Base-by-base conservation (phyloP, 1,139 yeast genomes). In the Candida glucosophila region DNA sequence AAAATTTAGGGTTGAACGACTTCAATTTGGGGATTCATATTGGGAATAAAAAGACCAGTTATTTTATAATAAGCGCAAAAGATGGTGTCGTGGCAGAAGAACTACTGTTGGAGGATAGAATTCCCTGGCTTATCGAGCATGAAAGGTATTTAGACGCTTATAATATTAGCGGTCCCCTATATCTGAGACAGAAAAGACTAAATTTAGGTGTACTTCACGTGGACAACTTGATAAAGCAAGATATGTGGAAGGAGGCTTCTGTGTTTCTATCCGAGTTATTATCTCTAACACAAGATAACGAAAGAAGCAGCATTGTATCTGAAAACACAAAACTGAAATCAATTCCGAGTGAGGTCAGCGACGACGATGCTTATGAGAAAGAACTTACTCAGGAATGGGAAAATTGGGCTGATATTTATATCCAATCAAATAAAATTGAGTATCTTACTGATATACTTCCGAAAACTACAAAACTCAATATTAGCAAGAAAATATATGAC, bases 51-150 rank as follows among this genome's bases (percentile, higher is more conserved):
- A 32, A 36, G 1, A 57, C 69, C 1, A 56, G 62, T 22, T 83
- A 80, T 55, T 80, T 66, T 37, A 62, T 90, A 12, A 62, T 88
- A 5, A 76, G 92, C 46, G 85, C 95, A 0, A 73, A 73, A 28
- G 97, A 86, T 52, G 88, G 79, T 1, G 81, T 90, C 2, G 58
- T 76, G 9, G 88, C 88, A 0, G 70, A 75, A 38, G 86, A 79
- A 36, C 61, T 79, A 15, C 77, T 74, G 34, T 49, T 80, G 14
- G 49, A 56, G 16, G 97, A 88, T 43, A 70, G 78, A 32, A 64
- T 79, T 22, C 58, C 72, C 3, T 90, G 97, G 96, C 78, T 65
- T 31, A 33, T 74, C 9, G 73, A 71, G 1, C 69, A 59, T 19
- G 65, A 65, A 3, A 49, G 58, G 30, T 81, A 54, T 37, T 55